phyloP scores from a whole-genome alignment of 441 rosid genomes.

The Hypseocharis bilobata region DNA sequence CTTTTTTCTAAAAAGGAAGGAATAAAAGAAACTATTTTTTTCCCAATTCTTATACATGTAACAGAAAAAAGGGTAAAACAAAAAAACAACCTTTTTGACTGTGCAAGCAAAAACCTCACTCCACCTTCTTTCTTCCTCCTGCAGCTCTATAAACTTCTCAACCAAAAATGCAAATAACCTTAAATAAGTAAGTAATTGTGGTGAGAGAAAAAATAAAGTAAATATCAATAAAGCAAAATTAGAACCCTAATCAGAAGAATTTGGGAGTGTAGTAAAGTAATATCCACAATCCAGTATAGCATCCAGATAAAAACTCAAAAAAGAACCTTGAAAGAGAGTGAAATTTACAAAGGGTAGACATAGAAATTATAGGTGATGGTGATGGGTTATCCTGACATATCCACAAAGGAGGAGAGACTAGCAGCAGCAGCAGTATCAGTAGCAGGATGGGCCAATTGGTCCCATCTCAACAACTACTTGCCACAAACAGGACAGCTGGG shows the following conservation, averaged over 20 bases:
- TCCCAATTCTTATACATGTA: background rate
- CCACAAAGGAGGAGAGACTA: conserved; percentile 18
- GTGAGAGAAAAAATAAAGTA: too few relatives aligned
- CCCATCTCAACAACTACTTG: conserved; percentile 40
- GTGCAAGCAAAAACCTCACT: conserved; percentile 19
- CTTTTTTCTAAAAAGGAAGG: too few relatives aligned
- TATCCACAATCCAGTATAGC: too few relatives aligned
- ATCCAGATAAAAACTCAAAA: conserved; percentile 17
- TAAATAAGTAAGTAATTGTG: background rate
- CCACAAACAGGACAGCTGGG: conserved; percentile 37
- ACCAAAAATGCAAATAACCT: background rate
- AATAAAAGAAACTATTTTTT: conserved; percentile 2
- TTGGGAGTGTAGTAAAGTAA: too few relatives aligned
- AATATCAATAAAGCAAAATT: background rate
- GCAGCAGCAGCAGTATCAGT: background rate
- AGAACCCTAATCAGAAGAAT: conserved; percentile 24
- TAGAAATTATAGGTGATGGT: conserved; percentile 44
- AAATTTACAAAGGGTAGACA: conserved; percentile 33
- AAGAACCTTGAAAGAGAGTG: background rate
- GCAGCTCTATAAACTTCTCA: too few relatives aligned
- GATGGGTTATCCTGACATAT: conserved; percentile 47
- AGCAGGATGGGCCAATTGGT: conserved; percentile 40
- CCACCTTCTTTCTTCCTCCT: too few relatives aligned
- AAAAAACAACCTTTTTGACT: conserved; percentile 25
- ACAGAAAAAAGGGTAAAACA: background rate